Conservation (phyloP, 1,139 yeast genomes). For the Lizanozyma gosingica region DNA sequence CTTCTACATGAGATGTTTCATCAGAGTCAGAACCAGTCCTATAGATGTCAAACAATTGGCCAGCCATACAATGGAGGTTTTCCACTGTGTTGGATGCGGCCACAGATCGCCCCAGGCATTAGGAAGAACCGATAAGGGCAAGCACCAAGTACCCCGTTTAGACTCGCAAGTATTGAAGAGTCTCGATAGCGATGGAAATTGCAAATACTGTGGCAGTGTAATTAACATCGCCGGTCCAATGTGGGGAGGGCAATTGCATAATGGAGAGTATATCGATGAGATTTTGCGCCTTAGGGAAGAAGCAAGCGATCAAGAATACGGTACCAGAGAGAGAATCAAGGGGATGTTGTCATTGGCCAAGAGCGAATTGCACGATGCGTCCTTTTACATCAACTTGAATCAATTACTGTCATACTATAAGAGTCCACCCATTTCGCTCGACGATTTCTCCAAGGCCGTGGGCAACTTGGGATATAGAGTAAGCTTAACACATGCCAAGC, state of each 20-base stretch:
- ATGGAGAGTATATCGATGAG: constrained; percentile 52
- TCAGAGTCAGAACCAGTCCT: constrained; percentile 71
- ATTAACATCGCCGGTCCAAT: constrained; percentile 90
- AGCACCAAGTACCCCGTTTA: constrained; percentile 1
- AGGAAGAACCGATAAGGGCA: constrained; percentile 37
- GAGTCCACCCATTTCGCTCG: constrained; percentile 76
- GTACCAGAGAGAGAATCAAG: constrained; percentile 73
- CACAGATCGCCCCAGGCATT: constrained; percentile 61
- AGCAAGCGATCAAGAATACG: constrained; percentile 46
- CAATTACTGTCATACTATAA: constrained; percentile 67
- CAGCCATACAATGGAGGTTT: constrained; percentile 67
- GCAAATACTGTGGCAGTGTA: constrained; percentile 61
- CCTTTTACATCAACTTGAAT: constrained; percentile 79
- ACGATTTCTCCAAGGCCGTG: constrained; percentile 65
- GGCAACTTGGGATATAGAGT: constrained; percentile 77
- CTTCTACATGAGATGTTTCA: constrained; percentile 81
- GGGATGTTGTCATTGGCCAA: constrained; percentile 87
- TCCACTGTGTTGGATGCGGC: constrained; percentile 86
- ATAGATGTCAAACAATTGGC: constrained; percentile 68
- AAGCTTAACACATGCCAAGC: constrained; percentile 82
- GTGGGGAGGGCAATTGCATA: constrained; percentile 83
- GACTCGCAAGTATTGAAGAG: constrained; percentile 5
- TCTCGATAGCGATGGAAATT: constrained; percentile 19
- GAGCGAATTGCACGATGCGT: constrained; percentile 53
- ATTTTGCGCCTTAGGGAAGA: constrained; percentile 47